A percentile compares a stretch with the other conserved stretches of the same genome.
phyloP scores from a whole-genome alignment of 1,284 basidiomycete genomes.

The Coniophora puteana region DNA sequence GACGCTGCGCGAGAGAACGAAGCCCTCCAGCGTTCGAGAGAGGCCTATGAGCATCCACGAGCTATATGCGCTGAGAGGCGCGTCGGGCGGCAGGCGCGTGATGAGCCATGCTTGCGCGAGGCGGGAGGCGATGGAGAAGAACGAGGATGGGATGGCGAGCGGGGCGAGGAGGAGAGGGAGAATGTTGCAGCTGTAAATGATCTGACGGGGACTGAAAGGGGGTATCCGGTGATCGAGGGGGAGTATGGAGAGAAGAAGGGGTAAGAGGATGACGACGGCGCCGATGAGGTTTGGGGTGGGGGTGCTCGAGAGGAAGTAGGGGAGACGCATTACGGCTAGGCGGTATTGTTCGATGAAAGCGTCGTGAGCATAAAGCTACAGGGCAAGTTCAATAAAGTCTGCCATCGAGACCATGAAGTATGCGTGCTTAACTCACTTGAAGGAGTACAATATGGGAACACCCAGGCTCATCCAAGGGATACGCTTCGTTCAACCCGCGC shows the following conservation, averaged over 20 bases:
- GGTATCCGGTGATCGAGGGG: conserved; percentile 11
- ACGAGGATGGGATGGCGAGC: conserved; percentile 18
- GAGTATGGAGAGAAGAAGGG: conserved; percentile 11
- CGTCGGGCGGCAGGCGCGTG: conserved; percentile 12
- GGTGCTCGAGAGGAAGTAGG: too few species aligned
- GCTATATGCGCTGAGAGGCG: conserved; percentile 16
- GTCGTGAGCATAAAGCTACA: too few species aligned
- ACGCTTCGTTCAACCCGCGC: too few species aligned
- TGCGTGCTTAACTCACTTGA: too few species aligned
- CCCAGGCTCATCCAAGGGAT: too few species aligned
- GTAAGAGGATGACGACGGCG: conserved; percentile 11
- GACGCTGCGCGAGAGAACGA: conserved; percentile 31
- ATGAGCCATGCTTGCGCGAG: conserved; percentile 17
- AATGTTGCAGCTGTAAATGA: conserved; percentile 20
- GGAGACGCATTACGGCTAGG: too few species aligned
- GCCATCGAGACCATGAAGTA: too few species aligned
- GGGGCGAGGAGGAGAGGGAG: conserved; percentile 17
- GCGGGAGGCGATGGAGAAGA: conserved; percentile 13
- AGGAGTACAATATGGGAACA: too few species aligned
- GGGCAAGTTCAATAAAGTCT: too few species aligned
- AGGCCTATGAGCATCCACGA: conserved; percentile 30
- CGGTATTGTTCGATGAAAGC: too few species aligned
- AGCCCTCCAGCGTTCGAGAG: conserved; percentile 24
- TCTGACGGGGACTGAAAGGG: conserved; percentile 23
- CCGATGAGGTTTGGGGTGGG: too few species aligned